phyloP scores from a whole-genome alignment of 2,329 filamentous ascomycete genomes.

The Neospermospora avenae region DNA sequence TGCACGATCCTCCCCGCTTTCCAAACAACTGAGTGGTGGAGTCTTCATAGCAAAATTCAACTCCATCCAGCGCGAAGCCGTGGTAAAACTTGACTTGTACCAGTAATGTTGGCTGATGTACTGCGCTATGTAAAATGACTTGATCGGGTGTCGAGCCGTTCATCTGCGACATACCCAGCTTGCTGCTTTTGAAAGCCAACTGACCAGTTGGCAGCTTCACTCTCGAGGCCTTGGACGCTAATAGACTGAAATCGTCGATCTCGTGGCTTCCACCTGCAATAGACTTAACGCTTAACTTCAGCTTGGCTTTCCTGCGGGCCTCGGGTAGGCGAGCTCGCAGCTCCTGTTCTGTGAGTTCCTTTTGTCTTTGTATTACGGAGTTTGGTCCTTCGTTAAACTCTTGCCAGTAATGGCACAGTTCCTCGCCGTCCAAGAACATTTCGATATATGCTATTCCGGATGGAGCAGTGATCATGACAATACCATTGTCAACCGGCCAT shows the following conservation, averaged over 20 bases:
- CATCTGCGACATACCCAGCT: conserved; percentile 69
- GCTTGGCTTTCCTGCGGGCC: conserved; percentile 64
- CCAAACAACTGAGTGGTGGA: conserved; percentile 82
- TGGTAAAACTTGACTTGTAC: conserved; percentile 74
- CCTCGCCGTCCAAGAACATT: conserved; percentile 75
- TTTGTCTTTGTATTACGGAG: conserved; percentile 63
- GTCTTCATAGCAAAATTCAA: conserved; percentile 94
- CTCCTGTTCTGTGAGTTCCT: conserved; percentile 71
- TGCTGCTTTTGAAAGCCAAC: conserved; percentile 71
- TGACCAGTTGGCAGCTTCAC: conserved; percentile 75
- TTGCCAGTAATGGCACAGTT: conserved; percentile 75
- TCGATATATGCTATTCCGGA: conserved; percentile 85
- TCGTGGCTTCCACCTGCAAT: conserved; percentile 70
- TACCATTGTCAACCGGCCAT: conserved; percentile 77
- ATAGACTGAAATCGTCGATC: conserved; percentile 70
- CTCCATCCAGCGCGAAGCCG: conserved; percentile 72
- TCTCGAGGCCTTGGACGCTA: conserved; percentile 66
- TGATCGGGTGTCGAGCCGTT: conserved; percentile 68
- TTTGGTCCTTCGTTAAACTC: conserved; percentile 69
- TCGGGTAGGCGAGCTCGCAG: conserved; percentile 69
- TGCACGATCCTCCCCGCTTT: conserved; percentile 68
- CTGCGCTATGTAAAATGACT: conserved; percentile 68
- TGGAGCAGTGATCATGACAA: conserved; percentile 71
- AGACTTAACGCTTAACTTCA: conserved; percentile 74
- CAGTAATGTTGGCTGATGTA: conserved; percentile 68